Conservation (phyloP, 257 asterid species). For the Nicotiana noctiflora region DNA sequence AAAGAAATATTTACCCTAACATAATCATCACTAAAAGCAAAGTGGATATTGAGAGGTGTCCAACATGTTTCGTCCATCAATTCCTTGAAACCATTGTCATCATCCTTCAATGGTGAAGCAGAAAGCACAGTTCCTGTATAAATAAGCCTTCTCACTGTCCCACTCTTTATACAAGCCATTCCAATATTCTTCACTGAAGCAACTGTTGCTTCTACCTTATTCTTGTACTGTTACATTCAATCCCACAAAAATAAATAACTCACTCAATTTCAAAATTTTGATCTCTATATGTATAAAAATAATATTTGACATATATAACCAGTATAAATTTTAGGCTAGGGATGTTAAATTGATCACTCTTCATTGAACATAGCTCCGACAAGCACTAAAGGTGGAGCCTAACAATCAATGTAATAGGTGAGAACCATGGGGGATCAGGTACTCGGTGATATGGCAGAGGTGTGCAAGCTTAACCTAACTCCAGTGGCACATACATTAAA, state of each 20-base stretch:
- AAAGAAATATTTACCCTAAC: conserved; percentile 2
- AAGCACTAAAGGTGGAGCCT: not conserved
- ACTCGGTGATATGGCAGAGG: not conserved
- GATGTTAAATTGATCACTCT: not conserved
- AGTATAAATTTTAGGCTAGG: not conserved
- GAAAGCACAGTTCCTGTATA: conserved; percentile 28
- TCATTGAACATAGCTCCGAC: not conserved
- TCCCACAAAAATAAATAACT: not conserved
- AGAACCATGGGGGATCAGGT: not conserved
- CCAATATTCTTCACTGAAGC: conserved; percentile 27
- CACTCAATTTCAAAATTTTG: not conserved
- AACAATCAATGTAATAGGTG: not conserved
- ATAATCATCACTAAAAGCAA: not conserved
- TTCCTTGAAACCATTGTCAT: conserved; percentile 28
- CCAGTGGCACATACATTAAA: too few relatives aligned
- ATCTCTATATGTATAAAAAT: not conserved
- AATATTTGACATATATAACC: not conserved
- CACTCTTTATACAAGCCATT: conserved; percentile 23
- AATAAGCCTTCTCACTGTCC: conserved; percentile 25
- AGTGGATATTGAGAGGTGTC: conserved; percentile 27
- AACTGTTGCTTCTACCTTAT: conserved; percentile 24
- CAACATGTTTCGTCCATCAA: conserved; percentile 39
- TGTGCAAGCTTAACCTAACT: not conserved
- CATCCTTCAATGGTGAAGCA: conserved; percentile 34
- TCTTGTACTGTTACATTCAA: conserved; percentile 15